phyloP scores from a whole-genome alignment of 495 filamentous ascomycete genomes.

The Penicillium desertorum region DNA sequence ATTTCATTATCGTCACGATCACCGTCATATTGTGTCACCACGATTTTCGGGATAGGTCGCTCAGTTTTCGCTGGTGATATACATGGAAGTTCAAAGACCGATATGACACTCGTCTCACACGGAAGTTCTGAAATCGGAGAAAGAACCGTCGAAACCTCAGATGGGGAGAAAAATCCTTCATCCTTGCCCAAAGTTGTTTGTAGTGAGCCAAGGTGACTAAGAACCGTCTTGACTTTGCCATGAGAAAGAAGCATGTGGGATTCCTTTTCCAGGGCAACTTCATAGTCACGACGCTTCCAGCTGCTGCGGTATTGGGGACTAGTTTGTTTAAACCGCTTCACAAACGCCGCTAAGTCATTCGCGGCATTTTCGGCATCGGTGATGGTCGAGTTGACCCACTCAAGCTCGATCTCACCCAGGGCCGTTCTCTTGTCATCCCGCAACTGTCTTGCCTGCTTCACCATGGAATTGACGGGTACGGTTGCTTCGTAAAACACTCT shows the following conservation, averaged over 20 bases:
- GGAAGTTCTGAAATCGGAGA: not conserved
- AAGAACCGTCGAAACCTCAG: not conserved
- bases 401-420: slow-evolving; percentile 9
- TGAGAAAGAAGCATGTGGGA: slow-evolving; percentile 1
- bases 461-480: not conserved
- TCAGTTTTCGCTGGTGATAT: not conserved
- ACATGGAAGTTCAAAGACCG: not conserved
- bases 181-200: not conserved
- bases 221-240: not conserved
- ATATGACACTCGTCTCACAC: not conserved
- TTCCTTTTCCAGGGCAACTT: slow-evolving; percentile 2
- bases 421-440: not conserved
- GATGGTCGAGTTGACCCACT: slow-evolving; percentile 11
- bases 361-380: not conserved
- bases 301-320: not conserved
- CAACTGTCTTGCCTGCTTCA: not conserved
- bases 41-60: slow-evolving; percentile 4
- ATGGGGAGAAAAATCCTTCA: not conserved
- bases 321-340: not conserved
- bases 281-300: slow-evolving; percentile 1
- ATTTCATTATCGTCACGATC: not conserved
- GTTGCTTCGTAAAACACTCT: not conserved
- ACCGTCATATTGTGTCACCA: slow-evolving; percentile 9
- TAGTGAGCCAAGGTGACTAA: slow-evolving; percentile 4
- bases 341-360: not conserved